Evolutionary conservation across 116 monocot genomes (phyloP).

Genomic region (Dioscorea cayenensis): DNA sequence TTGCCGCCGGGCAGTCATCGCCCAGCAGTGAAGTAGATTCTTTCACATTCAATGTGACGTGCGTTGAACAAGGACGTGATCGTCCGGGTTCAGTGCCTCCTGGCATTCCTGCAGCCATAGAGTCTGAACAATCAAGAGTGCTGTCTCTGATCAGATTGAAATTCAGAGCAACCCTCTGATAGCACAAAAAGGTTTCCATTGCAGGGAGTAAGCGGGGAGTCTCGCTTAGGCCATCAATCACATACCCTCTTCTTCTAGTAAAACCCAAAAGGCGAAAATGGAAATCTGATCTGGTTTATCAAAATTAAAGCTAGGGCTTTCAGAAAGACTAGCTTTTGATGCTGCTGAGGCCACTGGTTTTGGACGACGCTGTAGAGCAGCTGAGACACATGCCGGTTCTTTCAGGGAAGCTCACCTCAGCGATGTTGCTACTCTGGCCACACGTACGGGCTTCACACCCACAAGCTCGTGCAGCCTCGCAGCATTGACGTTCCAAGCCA

Average conservation of each 20-base stretch:
- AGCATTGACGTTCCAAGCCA: conserved; percentile 65
- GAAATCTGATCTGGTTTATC: conserved; percentile 9
- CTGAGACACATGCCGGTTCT: conserved; percentile 8
- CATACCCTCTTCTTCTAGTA: conserved; percentile 20
- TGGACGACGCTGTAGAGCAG: conserved; percentile 8
- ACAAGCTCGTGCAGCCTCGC: conserved; percentile 69
- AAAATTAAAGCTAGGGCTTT: conserved; percentile 1
- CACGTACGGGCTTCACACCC: conserved; percentile 66
- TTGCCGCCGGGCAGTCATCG: conserved; percentile 13
- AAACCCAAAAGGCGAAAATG: conserved; percentile 12
- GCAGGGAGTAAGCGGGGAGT: background rate
- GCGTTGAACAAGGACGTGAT: conserved; percentile 31
- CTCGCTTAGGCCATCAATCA: conserved; percentile 5
- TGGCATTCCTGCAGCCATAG: conserved; percentile 22
- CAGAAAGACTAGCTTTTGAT: background rate
- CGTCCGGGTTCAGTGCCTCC: conserved; percentile 33
- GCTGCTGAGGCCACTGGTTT: conserved; percentile 2
- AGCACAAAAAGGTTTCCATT: background rate
- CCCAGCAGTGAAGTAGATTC: conserved; percentile 18
- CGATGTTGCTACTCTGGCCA: conserved; percentile 56
- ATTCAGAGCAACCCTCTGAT: conserved; percentile 1
- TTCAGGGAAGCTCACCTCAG: conserved; percentile 66
- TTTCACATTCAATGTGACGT: conserved; percentile 6
- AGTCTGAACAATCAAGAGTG: conserved; percentile 34
- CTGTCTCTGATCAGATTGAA: conserved; percentile 32